A percentile compares a stretch with the other conserved stretches of the same genome.
Conservation (phyloP, 208 protist genomes). For the Trypanosoma vivax region DNA sequence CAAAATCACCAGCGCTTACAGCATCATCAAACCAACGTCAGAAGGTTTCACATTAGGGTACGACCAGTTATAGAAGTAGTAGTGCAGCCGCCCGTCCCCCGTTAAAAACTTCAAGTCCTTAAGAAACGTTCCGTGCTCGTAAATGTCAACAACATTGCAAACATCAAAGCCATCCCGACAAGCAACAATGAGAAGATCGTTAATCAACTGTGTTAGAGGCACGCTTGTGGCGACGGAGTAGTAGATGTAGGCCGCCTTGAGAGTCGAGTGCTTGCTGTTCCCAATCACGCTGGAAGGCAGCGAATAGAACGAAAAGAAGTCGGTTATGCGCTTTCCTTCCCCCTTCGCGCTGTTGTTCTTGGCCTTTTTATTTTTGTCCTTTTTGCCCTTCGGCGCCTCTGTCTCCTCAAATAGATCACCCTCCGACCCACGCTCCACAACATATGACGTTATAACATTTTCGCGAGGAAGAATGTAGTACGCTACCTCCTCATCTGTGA, state of each 20-base stretch:
- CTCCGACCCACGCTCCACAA: conserved; percentile 76
- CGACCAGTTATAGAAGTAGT: conserved; percentile 99
- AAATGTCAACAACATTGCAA: conserved; percentile 98
- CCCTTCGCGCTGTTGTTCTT: conserved; percentile 9
- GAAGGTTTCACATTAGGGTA: conserved; percentile 79
- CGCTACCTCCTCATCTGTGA: conserved; percentile 90
- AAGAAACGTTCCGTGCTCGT: conserved; percentile 89
- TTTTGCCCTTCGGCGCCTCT: background rate
- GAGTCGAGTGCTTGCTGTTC: conserved; percentile 86
- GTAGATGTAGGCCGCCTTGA: conserved; percentile 95
- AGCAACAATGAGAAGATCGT: conserved; percentile 89
- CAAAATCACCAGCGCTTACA: conserved; percentile 54
- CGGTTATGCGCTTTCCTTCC: conserved; percentile 80
- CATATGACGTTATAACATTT: conserved; percentile 93
- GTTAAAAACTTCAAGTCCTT: conserved; percentile 95
- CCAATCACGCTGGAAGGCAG: conserved; percentile 96
- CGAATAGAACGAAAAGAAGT: conserved; percentile 97
- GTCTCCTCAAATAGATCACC: too few species aligned
- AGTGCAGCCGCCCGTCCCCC: conserved; percentile 97
- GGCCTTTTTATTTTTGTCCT: background rate
- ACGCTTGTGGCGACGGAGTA: conserved; percentile 94
- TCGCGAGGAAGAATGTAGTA: conserved; percentile 95
- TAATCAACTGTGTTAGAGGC: conserved; percentile 82
- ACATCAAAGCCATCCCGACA: conserved; percentile 94
- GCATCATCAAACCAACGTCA: conserved; percentile 89